phyloP scores from a whole-genome alignment of 2,329 filamentous ascomycete species.

The Dactylellina cionopaga region DNA sequence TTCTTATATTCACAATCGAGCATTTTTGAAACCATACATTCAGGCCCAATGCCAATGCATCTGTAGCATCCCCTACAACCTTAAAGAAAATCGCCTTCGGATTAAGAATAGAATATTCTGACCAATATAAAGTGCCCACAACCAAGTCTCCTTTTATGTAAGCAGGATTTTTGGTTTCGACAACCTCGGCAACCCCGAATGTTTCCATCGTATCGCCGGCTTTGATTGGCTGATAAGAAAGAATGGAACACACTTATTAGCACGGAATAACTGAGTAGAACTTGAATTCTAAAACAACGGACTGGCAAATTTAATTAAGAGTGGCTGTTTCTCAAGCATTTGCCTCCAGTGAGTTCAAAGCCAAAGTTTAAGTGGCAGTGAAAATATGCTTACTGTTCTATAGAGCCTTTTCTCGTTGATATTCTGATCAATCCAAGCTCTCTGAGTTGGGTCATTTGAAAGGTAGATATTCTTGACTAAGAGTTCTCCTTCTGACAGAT shows the following conservation, averaged over 20 bases:
- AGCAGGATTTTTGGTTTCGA: slow-evolving; percentile 23
- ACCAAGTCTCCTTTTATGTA: slow-evolving; percentile 60
- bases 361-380: too few species aligned
- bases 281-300: too few species aligned
- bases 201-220: slow-evolving; percentile 37
- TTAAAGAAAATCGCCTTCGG: slow-evolving; percentile 56
- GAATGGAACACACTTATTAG: too few species aligned
- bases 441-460: slow-evolving; percentile 49
- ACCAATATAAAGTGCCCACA: slow-evolving; percentile 59
- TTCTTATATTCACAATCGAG: too few species aligned
- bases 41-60: slow-evolving; percentile 24
- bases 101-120: slow-evolving; percentile 61
- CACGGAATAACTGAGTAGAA: too few species aligned
- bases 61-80: slow-evolving; percentile 9
- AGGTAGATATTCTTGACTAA: slow-evolving; percentile 38
- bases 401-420: slow-evolving; percentile 25
- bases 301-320: too few species aligned
- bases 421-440: slow-evolving; percentile 43
- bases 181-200: slow-evolving; percentile 18
- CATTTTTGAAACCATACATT: too few species aligned
- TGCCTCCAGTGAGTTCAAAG: too few species aligned
- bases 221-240: slow-evolving; percentile 37
- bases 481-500: slow-evolving; percentile 33
- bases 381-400: slow-evolving; percentile 19
- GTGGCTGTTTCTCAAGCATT: too few species aligned